Evolutionary conservation across 1,284 basidiomycete genomes (phyloP).

Genomic region (Inonotus hispidus): DNA sequence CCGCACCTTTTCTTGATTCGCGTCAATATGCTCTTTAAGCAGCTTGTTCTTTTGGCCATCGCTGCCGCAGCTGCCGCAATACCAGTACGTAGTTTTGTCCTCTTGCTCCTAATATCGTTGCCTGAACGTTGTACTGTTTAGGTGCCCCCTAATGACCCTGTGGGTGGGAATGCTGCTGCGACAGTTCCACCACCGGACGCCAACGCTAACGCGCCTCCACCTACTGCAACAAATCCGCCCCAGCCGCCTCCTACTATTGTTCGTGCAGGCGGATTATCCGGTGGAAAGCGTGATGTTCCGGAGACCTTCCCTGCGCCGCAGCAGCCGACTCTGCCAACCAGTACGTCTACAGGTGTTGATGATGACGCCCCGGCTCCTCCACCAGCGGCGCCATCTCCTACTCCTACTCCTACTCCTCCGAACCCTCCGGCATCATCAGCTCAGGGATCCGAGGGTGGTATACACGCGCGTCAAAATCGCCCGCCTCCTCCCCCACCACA

Average conservation of each 20-base stretch:
- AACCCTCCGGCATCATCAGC: background rate
- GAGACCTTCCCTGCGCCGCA: too few species aligned
- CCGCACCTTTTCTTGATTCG: background rate
- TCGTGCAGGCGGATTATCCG: background rate
- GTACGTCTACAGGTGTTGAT: too few species aligned
- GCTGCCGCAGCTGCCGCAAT: background rate
- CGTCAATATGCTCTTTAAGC: conserved; percentile 1
- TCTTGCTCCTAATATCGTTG: background rate
- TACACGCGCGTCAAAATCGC: background rate
- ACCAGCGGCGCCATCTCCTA: background rate
- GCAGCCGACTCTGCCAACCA: background rate
- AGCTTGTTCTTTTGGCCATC: background rate
- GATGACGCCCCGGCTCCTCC: background rate
- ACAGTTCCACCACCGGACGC: background rate
- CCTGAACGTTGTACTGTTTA: background rate
- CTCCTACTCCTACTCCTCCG: background rate
- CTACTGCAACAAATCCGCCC: background rate
- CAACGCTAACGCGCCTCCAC: background rate
- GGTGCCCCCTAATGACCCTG: background rate
- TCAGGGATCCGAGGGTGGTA: background rate
- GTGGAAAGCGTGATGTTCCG: background rate
- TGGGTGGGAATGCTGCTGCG: background rate
- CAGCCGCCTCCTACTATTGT: background rate
- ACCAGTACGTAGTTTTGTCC: background rate
- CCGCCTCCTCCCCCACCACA: background rate